Evolutionary conservation across 1,139 yeast genomes (phyloP).

Genomic region (Protomyces inundatus): DNA sequence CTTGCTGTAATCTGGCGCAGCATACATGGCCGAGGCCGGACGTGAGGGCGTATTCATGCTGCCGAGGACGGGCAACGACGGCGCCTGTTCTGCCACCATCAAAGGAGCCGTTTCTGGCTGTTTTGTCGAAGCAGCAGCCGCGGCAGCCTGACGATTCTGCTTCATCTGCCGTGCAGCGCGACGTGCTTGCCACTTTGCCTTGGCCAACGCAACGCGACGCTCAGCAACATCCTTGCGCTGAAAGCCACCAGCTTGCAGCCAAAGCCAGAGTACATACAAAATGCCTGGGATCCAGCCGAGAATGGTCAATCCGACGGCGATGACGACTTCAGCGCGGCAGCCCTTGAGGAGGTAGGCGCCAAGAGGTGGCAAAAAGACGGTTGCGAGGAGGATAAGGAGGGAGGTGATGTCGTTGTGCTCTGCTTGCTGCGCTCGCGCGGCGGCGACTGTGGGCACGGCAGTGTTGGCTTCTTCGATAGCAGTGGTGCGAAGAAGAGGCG

Average conservation of each 20-base stretch:
- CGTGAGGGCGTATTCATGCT: background rate
- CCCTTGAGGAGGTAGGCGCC: constrained; percentile 32
- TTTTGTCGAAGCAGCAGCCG: background rate
- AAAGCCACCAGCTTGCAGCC: constrained; percentile 8
- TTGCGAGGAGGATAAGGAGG: constrained; percentile 9
- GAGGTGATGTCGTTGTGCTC: constrained; percentile 1
- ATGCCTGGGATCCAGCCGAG: constrained; percentile 32
- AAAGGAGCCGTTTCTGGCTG: background rate
- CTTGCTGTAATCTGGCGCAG: background rate
- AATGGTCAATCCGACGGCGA: constrained; percentile 29
- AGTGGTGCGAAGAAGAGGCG: background rate
- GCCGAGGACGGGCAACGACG: background rate
- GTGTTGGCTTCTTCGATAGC: background rate
- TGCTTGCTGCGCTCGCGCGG: background rate
- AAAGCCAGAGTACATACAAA: constrained; percentile 28
- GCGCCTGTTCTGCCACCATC: background rate
- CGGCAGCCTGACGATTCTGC: background rate
- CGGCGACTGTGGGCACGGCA: background rate
- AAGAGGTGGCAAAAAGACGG: constrained; percentile 29
- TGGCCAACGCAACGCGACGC: background rate
- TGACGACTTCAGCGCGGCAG: constrained; percentile 32
- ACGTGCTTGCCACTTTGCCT: background rate
- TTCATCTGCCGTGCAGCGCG: background rate
- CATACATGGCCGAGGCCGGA: background rate
- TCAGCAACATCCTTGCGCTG: background rate